Evolutionary conservation across 192 early-diverging fungal genomes (phyloP).

Genomic region (Linnemannia hyalina): DNA sequence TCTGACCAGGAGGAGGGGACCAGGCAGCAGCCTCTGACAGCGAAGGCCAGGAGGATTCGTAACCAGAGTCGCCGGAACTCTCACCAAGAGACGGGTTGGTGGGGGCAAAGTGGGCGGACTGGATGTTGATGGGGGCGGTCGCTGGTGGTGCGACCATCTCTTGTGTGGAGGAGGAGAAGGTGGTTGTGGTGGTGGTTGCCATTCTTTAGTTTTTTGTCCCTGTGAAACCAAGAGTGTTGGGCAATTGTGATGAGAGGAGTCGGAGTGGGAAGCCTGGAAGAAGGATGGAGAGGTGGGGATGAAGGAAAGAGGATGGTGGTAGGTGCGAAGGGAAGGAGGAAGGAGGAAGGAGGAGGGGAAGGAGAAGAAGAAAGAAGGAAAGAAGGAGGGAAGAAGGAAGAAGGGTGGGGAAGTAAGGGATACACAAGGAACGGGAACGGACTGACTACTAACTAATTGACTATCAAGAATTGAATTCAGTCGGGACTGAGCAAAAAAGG

Average conservation of each 20-base stretch:
- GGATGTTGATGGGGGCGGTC: slow-evolving; percentile 45
- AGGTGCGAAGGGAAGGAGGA: neutral
- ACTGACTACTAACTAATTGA: neutral
- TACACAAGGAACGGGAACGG: neutral
- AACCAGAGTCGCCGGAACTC: slow-evolving; percentile 50
- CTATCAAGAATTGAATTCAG: neutral
- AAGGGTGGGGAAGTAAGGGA: neutral
- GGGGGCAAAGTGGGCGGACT: slow-evolving; percentile 4
- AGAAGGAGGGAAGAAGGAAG: neutral
- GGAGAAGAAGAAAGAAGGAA: neutral
- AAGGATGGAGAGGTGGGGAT: neutral
- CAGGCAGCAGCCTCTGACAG: slow-evolving; percentile 50
- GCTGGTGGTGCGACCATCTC: slow-evolving; percentile 31
- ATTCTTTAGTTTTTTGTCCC: slow-evolving; percentile 4
- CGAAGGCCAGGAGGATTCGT: slow-evolving; percentile 56
- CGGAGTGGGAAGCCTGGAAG: neutral
- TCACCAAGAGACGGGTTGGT: slow-evolving; percentile 15
- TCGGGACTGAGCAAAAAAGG: neutral
- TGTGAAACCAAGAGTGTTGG: neutral
- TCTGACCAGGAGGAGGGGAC: slow-evolving; percentile 25
- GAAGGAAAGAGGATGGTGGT: neutral
- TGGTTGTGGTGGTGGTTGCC: slow-evolving; percentile 19
- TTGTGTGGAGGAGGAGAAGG: neutral
- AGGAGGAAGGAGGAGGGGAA: neutral
- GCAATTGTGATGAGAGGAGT: neutral